These are phyloP conservation scores for Rhazya stricta DNA, from an alignment of 257 asterid species.

Conservation along the genomic window DNA sequence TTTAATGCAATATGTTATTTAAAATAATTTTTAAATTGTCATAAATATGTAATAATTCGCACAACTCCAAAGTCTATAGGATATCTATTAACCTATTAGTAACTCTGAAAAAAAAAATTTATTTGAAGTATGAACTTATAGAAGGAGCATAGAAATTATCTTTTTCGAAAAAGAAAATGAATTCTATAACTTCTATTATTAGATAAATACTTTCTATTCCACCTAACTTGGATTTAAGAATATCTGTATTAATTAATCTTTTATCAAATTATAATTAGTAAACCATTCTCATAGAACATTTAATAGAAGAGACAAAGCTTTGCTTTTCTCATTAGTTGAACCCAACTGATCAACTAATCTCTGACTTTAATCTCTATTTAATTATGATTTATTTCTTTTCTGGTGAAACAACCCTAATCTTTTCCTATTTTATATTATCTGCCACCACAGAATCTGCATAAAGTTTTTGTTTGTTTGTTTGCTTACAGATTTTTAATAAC, in stretches of 20 bases:
- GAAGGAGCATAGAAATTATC: no score
- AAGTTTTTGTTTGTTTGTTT: neutral
- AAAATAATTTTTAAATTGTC: no score
- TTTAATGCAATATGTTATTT: no score
- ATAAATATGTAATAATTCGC: no score
- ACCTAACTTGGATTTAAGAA: neutral
- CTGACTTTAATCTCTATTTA: neutral
- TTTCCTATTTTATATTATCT: neutral
- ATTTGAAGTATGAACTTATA: no score
- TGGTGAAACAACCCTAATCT: neutral
- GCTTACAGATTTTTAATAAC: neutral
- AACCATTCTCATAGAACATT: neutral
- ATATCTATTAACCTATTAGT: no score
- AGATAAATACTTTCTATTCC: neutral
- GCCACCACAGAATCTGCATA: neutral
- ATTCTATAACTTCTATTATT: no score
- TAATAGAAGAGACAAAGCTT: neutral
- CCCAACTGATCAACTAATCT: neutral
- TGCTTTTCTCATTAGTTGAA: constrained; percentile 8
- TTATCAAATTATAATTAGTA: neutral
- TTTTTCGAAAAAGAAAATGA: no score
- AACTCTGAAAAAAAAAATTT: no score
- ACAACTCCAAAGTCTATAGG: no score
- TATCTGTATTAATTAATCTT: neutral
- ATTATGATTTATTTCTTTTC: neutral